These are phyloP conservation scores for Aquilaria agallochum DNA, from an alignment of 441 rosid species.

Conservation along the genomic window DNA sequence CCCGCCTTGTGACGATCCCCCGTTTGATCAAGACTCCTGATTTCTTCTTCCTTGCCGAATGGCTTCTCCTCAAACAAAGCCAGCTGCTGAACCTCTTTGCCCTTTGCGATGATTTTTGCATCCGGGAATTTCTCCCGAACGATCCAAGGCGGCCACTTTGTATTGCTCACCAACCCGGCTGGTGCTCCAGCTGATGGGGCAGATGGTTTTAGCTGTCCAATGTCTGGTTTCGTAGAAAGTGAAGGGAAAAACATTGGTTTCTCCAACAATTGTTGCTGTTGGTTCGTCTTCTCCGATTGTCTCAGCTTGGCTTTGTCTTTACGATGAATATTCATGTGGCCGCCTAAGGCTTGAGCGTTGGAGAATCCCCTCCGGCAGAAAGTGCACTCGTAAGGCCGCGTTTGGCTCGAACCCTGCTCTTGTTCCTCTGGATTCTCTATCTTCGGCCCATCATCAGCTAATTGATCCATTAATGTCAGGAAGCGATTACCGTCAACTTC, in stretches of 20 bases:
- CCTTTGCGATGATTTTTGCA: no score
- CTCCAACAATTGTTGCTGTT: neutral
- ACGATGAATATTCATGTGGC: conserved; percentile 76
- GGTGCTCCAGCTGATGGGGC: conserved; percentile 2
- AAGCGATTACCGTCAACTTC: no score
- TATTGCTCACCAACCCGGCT: conserved; percentile 7
- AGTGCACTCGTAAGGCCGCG: conserved; percentile 52
- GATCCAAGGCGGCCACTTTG: conserved; percentile 20
- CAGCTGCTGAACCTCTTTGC: conserved; percentile 18
- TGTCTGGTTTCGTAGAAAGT: conserved; percentile 2
- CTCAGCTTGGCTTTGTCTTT: conserved; percentile 61
- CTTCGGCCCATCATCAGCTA: no score
- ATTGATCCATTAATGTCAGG: no score
- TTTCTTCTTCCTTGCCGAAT: conserved; percentile 11
- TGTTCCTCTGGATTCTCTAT: conserved; percentile 5
- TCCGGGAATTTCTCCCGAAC: neutral
- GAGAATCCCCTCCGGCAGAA: conserved; percentile 68
- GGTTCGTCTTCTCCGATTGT: conserved; percentile 25
- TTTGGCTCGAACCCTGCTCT: conserved; percentile 21
- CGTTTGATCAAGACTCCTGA: conserved; percentile 1
- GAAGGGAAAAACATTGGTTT: conserved; percentile 13
- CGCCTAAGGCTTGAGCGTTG: conserved; percentile 64
- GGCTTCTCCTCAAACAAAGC: conserved; percentile 29
- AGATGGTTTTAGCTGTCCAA: neutral
- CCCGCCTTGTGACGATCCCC: conserved; percentile 8